Evolutionary conservation across 2,329 filamentous ascomycete genomes (phyloP).

Genomic region (Clarireedia sp.): DNA sequence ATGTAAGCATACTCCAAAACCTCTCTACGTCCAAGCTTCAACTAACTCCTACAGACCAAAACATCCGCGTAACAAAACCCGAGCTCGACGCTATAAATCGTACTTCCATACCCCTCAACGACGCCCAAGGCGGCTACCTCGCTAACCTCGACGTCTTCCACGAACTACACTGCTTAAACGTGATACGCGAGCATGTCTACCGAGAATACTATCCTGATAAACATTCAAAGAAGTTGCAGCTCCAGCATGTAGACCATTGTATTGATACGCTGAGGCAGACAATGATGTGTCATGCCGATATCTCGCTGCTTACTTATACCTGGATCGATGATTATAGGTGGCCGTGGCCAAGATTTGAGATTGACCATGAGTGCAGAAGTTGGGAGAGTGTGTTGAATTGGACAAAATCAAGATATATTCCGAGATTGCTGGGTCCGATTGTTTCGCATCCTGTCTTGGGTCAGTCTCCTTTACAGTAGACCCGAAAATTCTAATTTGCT

Average conservation of each 20-base stretch:
- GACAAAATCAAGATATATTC: neutral
- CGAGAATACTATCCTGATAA: neutral
- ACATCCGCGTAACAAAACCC: neutral
- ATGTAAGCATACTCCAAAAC: neutral
- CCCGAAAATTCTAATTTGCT: neutral
- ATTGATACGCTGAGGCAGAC: neutral
- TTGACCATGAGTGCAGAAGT: neutral
- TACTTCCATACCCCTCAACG: neutral
- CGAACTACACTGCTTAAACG: neutral
- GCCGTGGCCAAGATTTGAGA: neutral
- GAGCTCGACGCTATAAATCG: neutral
- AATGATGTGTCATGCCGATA: neutral
- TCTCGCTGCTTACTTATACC: neutral
- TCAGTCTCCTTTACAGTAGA: neutral
- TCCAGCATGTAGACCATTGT: neutral
- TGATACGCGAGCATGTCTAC: neutral
- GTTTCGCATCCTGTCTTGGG: neutral
- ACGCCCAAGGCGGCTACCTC: neutral
- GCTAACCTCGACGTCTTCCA: constrained; percentile 1
- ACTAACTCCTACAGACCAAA: neutral
- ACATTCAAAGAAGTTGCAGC: neutral
- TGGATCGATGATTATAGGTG: neutral
- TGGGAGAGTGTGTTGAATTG: neutral
- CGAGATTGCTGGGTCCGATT: neutral
- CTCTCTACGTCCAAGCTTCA: no score